Evolutionary conservation across 352 stramenopile genomes (phyloP), one percentile per base, ranked within the genome.

Genomic region (Peronosclerospora sorghi): DNA sequence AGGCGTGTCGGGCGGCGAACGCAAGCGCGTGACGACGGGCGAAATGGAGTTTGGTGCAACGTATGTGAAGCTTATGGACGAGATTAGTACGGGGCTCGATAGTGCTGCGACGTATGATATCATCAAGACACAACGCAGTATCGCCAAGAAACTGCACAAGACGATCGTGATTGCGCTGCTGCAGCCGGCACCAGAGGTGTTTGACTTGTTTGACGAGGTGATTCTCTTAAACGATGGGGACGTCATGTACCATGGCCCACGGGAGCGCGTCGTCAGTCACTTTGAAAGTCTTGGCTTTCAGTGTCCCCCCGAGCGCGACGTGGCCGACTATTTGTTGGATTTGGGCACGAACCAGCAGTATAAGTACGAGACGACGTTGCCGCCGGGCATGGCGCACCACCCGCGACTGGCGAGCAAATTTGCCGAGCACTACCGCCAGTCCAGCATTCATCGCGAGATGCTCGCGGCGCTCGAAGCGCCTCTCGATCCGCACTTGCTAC

Each of bases 41-140:
- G 83, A 83, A 41, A 97, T 97, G 72, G 52, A 95, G 35, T 69
- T 95, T 9, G 89, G 78, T 2, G 71, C 86, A 54, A 82, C 83
- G 21, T 51, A 58, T 18, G 62, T 91, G 24, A 57, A 83, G 8
- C 45, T 95, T 15, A 73, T 95, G 53, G 86, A 96, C 56, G 62
- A 81, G 41, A 76, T 81, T 49, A 74, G 62, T 28, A 81, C 68
- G 19, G 70, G 70, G 2, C 54, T 83, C 0, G 70, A 81, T 51
- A 72, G 55, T 20, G 68, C 71, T 2, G 54, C 69, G 4, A 81
- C 69, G 4, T 80, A 48, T 34, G 71, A 83, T 30, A 84, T 82
- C 41, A 69, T 78, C 48, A 67, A 49, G 30, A 65, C 56, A 2
- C 58, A 83, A 30, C 60, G 58, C 0, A 62, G 48, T 13, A 64